phyloP scores from a whole-genome alignment of 2,329 filamentous ascomycete species.

The Rhynchosporium graminicola region DNA sequence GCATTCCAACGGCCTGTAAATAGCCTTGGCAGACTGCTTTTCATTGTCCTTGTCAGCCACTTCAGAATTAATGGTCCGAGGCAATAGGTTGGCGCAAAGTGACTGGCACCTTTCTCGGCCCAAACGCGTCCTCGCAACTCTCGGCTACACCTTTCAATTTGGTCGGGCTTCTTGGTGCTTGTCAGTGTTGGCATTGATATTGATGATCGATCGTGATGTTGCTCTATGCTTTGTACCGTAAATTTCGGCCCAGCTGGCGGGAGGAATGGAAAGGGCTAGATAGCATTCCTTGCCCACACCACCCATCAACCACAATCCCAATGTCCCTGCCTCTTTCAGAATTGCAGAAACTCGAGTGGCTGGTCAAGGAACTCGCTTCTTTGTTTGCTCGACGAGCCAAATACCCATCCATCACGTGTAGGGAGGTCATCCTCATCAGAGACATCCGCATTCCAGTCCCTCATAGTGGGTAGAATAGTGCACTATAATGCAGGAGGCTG shows the following conservation, averaged over 20 bases:
- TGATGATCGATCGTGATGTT: neutral
- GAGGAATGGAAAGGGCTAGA: conserved; percentile 8
- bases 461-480: conserved; percentile 25
- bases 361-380: conserved; percentile 23
- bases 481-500: conserved; percentile 36
- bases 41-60: conserved; percentile 8
- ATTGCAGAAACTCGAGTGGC: conserved; percentile 8
- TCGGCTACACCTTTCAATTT: neutral
- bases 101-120: conserved; percentile 3
- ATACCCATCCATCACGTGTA: conserved; percentile 26
- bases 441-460: conserved; percentile 28
- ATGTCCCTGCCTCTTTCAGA: conserved; percentile 16
- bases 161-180: neutral
- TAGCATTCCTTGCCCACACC: conserved; percentile 12
- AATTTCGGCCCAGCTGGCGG: neutral
- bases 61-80: neutral
- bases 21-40: conserved; percentile 3
- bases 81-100: neutral
- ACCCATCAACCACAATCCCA: conserved; percentile 16
- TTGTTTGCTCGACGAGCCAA: conserved; percentile 21
- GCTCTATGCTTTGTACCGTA: neutral
- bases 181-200: neutral
- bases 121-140: neutral
- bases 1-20: conserved; percentile 1
- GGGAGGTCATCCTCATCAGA: conserved; percentile 12